Base-by-base conservation (phyloP, 2,329 filamentous ascomycete genomes). In the Periconia digitata region DNA sequence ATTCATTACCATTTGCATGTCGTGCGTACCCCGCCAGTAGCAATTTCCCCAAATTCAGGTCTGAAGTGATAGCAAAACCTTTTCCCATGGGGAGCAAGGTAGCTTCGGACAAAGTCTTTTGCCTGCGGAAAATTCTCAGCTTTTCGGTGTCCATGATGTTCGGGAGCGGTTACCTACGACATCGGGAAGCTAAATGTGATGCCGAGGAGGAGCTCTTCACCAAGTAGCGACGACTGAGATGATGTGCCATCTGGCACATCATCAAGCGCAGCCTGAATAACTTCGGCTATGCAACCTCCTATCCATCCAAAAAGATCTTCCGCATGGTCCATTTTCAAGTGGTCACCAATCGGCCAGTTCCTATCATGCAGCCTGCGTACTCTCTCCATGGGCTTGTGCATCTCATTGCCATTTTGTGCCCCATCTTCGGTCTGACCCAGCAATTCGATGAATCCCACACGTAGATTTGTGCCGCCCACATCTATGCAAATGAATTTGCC, bases 231-330 rank as follows among this genome's bases (percentile, higher is more conserved):
- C 53, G 70, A n/a, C n/a, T n/a, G n/a, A n/a, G n/a, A 34, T 1
- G 49, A 32, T 15, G 43, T 46, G 17, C 49, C 37, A 1, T 44
- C 44, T 8, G 56, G 46, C 72, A 63, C 37, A 29, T 67, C 60
- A 4, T 74, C 60, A 51, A 78, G 76, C 7, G 80, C 84, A 51
- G 85, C 79, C 24, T 73, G 74, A 15, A 92, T 84, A 3, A 92
- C 87, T 51, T 86, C 78, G 13, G 86, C 86, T 58, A 94, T 89
- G 61, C 86, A 88, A 58, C 81, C 76, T 21, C 89, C 89, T 56
- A 94, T 89, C 89, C 89, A 94, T n/a, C 79, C 72, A 67, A 94
- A 94, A 2, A 92, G 74, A 48, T 85, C 84, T 47, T 90, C 84
- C 1, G 86, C 83, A 54, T 91, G 85, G 57, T 90, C 84, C 67